A percentile compares a stretch with the other conserved stretches of the same genome.
Conservation (phyloP, 108 stramenopile species). For the Epithemia pelagica region DNA sequence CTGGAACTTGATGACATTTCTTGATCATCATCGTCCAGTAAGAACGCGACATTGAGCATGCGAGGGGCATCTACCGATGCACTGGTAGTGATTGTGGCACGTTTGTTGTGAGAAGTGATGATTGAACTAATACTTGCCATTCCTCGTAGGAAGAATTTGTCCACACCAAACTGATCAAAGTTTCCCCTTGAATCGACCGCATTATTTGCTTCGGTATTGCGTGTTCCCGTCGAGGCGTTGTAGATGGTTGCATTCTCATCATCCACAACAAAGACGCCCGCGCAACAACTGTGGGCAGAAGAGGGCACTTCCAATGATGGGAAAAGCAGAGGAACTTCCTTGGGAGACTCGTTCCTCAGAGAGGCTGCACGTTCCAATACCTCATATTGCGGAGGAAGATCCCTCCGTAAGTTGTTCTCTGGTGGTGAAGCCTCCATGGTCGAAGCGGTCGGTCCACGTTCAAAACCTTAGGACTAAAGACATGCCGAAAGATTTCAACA, state of each 20-base stretch:
- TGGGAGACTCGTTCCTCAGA: neutral
- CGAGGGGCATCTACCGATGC: neutral
- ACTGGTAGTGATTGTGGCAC: neutral
- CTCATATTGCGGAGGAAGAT: too few relatives aligned
- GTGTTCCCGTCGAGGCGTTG: too few relatives aligned
- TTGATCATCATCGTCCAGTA: neutral
- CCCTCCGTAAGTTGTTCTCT: too few relatives aligned
- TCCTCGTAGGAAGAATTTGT: neutral
- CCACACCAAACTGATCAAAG: neutral
- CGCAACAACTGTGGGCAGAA: neutral
- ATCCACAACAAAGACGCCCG: neutral
- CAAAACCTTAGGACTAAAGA: too few relatives aligned
- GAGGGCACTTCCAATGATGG: slow-evolving; percentile 8
- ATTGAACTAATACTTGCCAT: slow-evolving; percentile 4
- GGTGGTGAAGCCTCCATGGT: too few relatives aligned
- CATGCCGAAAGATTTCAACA: too few relatives aligned
- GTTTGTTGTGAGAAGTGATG: neutral
- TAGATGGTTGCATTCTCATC: neutral
- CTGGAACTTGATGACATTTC: neutral
- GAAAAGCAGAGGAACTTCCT: neutral
- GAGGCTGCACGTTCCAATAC: too few relatives aligned
- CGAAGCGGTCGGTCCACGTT: too few relatives aligned
- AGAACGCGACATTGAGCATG: neutral
- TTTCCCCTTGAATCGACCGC: too few relatives aligned
- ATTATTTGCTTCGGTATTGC: too few relatives aligned